Evolutionary conservation across 192 early-diverging fungal genomes (phyloP).

Genomic region (Phycomyces blakesleeanus): DNA sequence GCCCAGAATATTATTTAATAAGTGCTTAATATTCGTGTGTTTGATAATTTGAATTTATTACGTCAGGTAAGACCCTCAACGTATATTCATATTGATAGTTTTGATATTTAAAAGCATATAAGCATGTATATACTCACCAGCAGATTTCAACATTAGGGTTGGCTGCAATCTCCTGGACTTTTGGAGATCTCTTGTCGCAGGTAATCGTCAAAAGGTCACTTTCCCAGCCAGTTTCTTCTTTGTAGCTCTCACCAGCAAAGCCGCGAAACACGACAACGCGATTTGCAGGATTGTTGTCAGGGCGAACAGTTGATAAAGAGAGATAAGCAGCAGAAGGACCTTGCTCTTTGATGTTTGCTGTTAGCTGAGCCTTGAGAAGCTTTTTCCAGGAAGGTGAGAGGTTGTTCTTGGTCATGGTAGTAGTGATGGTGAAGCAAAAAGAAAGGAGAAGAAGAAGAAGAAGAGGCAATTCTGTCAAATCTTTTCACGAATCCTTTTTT

Average conservation of each 20-base stretch:
- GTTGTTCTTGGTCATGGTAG: not conserved
- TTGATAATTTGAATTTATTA: no score
- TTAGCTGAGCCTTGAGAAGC: slow-evolving; percentile 6
- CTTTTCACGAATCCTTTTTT: not conserved
- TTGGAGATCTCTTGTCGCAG: slow-evolving; percentile 27
- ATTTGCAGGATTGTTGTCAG: slow-evolving; percentile 25
- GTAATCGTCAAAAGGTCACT: slow-evolving; percentile 26
- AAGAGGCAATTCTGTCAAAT: not conserved
- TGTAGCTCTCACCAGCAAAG: slow-evolving; percentile 32
- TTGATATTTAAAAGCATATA: no score
- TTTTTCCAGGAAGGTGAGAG: slow-evolving; percentile 18
- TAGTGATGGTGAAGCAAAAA: not conserved
- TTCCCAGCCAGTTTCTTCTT: slow-evolving; percentile 23
- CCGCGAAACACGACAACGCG: slow-evolving; percentile 38
- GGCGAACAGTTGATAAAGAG: slow-evolving; percentile 19
- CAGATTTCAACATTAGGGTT: slow-evolving; percentile 27
- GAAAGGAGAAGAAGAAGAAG: slow-evolving; percentile 5
- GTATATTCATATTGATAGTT: no score
- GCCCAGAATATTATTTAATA: not conserved
- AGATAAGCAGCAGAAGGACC: slow-evolving; percentile 16
- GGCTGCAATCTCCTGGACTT: slow-evolving; percentile 26
- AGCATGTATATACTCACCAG: slow-evolving; percentile 19
- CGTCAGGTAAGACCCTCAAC: no score
- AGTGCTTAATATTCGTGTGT: no score
- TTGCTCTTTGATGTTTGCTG: slow-evolving; percentile 17